Evolutionary conservation across 371 early-diverging fungal genomes (phyloP).

Genomic region (Rhizopus delemar): DNA sequence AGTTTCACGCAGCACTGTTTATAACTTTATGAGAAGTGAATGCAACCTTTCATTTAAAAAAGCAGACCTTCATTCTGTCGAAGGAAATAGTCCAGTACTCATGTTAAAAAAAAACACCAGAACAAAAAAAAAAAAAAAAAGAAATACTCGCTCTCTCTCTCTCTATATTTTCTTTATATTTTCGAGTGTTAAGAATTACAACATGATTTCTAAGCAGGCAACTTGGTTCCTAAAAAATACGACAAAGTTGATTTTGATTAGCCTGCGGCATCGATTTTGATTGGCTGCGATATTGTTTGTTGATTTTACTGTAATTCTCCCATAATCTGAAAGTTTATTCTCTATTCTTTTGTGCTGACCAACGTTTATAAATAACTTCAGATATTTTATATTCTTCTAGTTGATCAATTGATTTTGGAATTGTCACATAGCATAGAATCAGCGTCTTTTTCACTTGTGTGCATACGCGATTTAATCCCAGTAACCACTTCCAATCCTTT

Average conservation of each 20-base stretch:
- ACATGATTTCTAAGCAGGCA: too few relatives aligned
- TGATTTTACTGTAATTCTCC: background rate
- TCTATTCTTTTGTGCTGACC: slow-evolving; percentile 61
- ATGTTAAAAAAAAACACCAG: too few relatives aligned
- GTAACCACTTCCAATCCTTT: slow-evolving; percentile 57
- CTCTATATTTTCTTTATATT: too few relatives aligned
- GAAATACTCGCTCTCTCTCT: too few relatives aligned
- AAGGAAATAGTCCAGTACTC: too few relatives aligned
- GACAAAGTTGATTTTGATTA: too few relatives aligned
- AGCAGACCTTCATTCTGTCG: slow-evolving; percentile 8
- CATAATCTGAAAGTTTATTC: slow-evolving; percentile 19
- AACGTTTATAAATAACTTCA: slow-evolving; percentile 58
- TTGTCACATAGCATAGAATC: slow-evolving; percentile 54
- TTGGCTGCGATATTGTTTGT: background rate
- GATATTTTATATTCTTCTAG: slow-evolving; percentile 38
- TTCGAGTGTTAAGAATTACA: too few relatives aligned
- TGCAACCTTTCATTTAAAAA: slow-evolving; percentile 6
- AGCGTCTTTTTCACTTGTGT: slow-evolving; percentile 66
- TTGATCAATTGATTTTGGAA: slow-evolving; percentile 31
- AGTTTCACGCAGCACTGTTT: slow-evolving; percentile 12
- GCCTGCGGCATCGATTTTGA: too few relatives aligned
- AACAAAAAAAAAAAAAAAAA: too few relatives aligned
- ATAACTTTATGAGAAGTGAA: slow-evolving; percentile 12
- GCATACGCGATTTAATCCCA: slow-evolving; percentile 61
- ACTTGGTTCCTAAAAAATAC: too few relatives aligned